Conservation (phyloP, 1,284 basidiomycete species). For the Pterulicium gracile region DNA sequence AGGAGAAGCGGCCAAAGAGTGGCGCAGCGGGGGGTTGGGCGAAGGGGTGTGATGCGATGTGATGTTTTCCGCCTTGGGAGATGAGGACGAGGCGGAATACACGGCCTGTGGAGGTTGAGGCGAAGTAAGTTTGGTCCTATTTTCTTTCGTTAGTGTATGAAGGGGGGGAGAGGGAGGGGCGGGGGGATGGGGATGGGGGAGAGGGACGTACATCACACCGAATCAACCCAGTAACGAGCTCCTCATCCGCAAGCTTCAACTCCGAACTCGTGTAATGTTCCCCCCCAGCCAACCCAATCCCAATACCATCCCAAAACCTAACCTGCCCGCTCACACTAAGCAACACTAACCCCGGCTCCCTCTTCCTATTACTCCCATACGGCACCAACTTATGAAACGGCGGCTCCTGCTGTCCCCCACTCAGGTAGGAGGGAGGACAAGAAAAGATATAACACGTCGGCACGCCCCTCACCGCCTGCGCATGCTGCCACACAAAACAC, state of each 20-base stretch:
- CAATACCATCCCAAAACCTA: conserved; percentile 74
- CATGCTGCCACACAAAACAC: conserved; percentile 77
- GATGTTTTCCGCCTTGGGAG: conserved; percentile 56
- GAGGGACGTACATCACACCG: conserved; percentile 58
- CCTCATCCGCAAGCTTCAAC: conserved; percentile 43
- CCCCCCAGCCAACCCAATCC: conserved; percentile 73
- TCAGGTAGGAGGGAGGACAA: conserved; percentile 33
- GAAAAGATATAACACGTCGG: conserved; percentile 79
- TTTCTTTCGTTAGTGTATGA: too few species aligned
- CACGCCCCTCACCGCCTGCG: conserved; percentile 52
- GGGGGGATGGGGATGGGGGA: too few species aligned
- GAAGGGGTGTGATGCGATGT: conserved; percentile 45
- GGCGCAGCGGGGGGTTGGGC: conserved; percentile 41
- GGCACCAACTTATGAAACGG: conserved; percentile 65
- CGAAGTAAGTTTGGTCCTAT: conserved; percentile 56
- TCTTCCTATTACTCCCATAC: conserved; percentile 44
- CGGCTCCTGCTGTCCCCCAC: conserved; percentile 29
- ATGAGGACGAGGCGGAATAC: conserved; percentile 56
- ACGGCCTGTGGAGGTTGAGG: conserved; percentile 54
- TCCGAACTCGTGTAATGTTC: conserved; percentile 45
- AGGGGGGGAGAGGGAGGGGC: too few species aligned
- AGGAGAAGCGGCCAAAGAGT: conserved; percentile 48
- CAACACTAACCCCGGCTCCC: conserved; percentile 72
- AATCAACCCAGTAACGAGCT: conserved; percentile 53
- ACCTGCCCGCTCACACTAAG: conserved; percentile 52